Evolutionary conservation across 2,329 filamentous ascomycete species (phyloP).

Genomic region (Verticillium zaregamsianum): DNA sequence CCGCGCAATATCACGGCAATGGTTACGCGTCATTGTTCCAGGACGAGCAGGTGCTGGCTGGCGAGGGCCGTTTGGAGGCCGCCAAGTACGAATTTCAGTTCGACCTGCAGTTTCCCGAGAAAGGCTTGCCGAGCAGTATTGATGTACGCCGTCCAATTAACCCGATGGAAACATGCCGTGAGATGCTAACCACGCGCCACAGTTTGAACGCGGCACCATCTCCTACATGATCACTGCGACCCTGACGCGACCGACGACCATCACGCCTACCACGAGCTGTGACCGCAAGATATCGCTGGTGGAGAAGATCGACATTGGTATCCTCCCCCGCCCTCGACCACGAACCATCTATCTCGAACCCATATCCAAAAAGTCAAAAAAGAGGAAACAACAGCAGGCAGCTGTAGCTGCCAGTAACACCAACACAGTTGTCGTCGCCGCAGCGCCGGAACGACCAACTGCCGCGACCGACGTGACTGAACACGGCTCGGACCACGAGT

Average conservation of each 20-base stretch:
- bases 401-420: background rate
- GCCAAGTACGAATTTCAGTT: conserved; percentile 79
- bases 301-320: conserved; percentile 81
- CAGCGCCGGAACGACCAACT: conserved; percentile 38
- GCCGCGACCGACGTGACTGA: conserved; percentile 38
- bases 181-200: conserved; percentile 7
- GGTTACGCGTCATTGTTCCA: conserved; percentile 78
- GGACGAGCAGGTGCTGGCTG: conserved; percentile 76
- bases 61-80: conserved; percentile 69
- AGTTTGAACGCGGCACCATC: conserved; percentile 95
- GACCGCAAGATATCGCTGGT: conserved; percentile 76
- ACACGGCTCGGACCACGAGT: conserved; percentile 27
- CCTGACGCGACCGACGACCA: conserved; percentile 81
- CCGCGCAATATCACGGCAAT: conserved; percentile 62
- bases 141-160: conserved; percentile 54
- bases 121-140: conserved; percentile 82
- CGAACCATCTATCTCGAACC: conserved; percentile 85
- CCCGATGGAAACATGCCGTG: background rate
- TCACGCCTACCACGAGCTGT: conserved; percentile 73
- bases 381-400: conserved; percentile 32
- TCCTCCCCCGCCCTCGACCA: conserved; percentile 68
- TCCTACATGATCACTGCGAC: conserved; percentile 89
- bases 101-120: conserved; percentile 64
- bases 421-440: conserved; percentile 31
- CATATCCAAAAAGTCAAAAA: conserved; percentile 65